Evolutionary conservation across 805 yeast genomes (phyloP).

Genomic region (Zygosaccharomyces lentus): DNA sequence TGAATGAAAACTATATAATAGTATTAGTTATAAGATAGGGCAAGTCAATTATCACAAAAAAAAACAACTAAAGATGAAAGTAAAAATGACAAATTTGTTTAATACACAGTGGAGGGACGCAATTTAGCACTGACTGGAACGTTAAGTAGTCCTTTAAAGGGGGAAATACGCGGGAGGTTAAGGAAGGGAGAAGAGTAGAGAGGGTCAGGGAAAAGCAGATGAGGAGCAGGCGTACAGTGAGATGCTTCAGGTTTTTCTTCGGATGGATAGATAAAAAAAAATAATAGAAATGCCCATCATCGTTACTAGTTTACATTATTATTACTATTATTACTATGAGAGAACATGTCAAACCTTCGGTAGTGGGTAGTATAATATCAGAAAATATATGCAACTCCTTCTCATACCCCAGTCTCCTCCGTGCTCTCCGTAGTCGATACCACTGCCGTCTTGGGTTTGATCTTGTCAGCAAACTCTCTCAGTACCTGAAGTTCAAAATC

Average conservation of each 20-base stretch:
- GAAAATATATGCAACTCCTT: background rate
- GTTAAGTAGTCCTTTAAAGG: background rate
- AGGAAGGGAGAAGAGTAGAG: background rate
- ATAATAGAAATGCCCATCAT: conserved; percentile 4
- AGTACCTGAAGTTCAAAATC: conserved; percentile 56
- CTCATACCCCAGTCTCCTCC: conserved; percentile 1
- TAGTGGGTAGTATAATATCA: background rate
- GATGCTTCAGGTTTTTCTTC: background rate
- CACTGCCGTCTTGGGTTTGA: conserved; percentile 16
- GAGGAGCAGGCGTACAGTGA: background rate
- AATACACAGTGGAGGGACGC: background rate
- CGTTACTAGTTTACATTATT: conserved; percentile 14
- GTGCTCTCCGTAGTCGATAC: conserved; percentile 3
- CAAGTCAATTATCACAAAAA: background rate
- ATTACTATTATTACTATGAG: conserved; percentile 7
- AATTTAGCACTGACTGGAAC: background rate
- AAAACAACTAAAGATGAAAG: background rate
- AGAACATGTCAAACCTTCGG: background rate
- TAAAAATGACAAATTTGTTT: background rate
- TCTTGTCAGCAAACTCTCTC: conserved; percentile 27
- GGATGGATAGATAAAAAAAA: conserved; percentile 1
- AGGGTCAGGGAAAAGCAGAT: background rate
- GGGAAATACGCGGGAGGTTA: background rate
- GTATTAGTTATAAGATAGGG: conserved; percentile 1
- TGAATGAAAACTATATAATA: conserved; percentile 28